Base-by-base conservation (phyloP, 805 yeast genomes). In the Candida silvatica region DNA sequence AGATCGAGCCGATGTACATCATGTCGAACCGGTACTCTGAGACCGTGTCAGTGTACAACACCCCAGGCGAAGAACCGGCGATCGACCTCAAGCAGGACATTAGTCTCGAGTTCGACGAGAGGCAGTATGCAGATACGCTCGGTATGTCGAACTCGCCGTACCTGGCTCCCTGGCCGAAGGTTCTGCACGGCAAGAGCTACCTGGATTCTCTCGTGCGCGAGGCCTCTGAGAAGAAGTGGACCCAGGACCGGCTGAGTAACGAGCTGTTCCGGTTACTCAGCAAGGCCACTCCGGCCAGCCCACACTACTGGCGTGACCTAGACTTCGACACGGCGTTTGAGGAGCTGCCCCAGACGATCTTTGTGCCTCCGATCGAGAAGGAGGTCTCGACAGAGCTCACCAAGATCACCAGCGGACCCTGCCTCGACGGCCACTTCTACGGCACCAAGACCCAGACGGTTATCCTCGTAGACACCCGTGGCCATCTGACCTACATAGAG, bases 371-470 rank as follows among this genome's bases (percentile, higher is more conserved):
- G 0, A 48, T 82, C 27, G 52, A 52, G 32, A 52, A 59, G 4
- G 19, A 31, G 2, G 15, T 9, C 17, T 29, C 31, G 6, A 6
- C 25, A 5, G 24, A 30, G 15, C 17, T 20, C 6, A 20, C 30
- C 11, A 6, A 27, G 17, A 52, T 15, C 3, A 14, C 31, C 2
- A 29, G 29, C 15, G 17, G 22, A 12, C 25, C 23, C 7, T 17
- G 53, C 60, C 4, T 56, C n/a, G 57, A 64, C 12, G 85, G 86
- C 0, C 55, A 62, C 17, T 76, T 64, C 47, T 88, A 86, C 51
- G 96, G 96, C 1, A 87, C 97, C 0, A 61, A 96, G 36, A 83
- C 95, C 0, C 95, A 87, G 53, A 85, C 94, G 0, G 70, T 86
- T 2, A 65, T 86, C 3, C 46, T 84, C 17, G 65, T 82, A 7